These are phyloP conservation scores for Sphagnum fallax DNA, from an alignment of 228 moss, liverwort and hornwort species.

Conservation along the genomic window DNA sequence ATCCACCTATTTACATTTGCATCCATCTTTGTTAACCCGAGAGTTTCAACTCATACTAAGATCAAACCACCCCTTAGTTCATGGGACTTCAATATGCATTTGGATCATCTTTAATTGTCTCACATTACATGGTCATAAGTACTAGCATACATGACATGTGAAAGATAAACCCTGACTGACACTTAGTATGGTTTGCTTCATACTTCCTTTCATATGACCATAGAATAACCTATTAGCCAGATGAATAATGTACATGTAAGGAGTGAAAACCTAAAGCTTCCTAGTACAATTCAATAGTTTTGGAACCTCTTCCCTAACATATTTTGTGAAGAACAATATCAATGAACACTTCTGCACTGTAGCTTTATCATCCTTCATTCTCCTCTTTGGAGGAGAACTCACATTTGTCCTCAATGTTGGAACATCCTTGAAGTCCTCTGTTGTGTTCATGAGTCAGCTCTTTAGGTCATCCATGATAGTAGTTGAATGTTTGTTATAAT, in stretches of 20 bases:
- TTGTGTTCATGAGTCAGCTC: slow-evolving; percentile 85
- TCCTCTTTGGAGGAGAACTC: slow-evolving; percentile 4
- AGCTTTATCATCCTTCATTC: slow-evolving; percentile 10
- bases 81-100: not conserved
- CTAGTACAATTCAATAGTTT: slow-evolving; percentile 24
- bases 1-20: not conserved
- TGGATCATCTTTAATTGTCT: not conserved
- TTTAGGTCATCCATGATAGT: not conserved
- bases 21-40: not conserved
- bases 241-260: not conserved
- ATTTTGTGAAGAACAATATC: slow-evolving; percentile 44
- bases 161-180: not conserved
- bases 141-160: not conserved
- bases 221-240: not conserved
- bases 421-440: not conserved
- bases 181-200: not conserved
- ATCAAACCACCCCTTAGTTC: not conserved
- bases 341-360: slow-evolving; percentile 41
- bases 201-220: not conserved
- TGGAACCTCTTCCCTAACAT: slow-evolving; percentile 15
- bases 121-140: not conserved
- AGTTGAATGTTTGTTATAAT: slow-evolving; percentile 2
- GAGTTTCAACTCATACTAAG: not conserved
- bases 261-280: slow-evolving; percentile 40
- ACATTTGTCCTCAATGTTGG: slow-evolving; percentile 70